phyloP scores from a whole-genome alignment of 1,284 basidiomycete species.

The Agroathelia rolfsii region DNA sequence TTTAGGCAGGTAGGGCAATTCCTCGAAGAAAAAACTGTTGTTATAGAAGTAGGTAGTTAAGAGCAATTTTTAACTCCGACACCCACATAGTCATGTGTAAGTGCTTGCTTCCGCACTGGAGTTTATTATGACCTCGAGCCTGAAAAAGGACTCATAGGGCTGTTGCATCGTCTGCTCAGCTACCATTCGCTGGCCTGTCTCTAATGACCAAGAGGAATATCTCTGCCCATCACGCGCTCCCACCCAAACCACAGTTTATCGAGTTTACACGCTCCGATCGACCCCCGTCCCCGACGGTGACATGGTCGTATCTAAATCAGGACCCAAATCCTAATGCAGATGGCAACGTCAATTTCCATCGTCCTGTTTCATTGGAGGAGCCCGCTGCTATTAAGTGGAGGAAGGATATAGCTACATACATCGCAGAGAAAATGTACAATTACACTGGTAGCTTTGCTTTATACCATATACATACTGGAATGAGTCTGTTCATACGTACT shows the following conservation, averaged over 20 bases:
- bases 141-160: background rate
- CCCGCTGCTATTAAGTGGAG: constrained; percentile 51
- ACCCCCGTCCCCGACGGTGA: constrained; percentile 39
- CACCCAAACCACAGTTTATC: constrained; percentile 41
- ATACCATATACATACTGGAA: background rate
- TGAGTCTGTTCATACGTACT: background rate
- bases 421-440: constrained; percentile 42
- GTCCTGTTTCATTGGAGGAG: constrained; percentile 39
- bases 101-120: background rate
- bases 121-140: background rate
- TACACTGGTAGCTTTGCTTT: constrained; percentile 32
- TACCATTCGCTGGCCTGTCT: background rate
- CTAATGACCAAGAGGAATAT: constrained; percentile 9
- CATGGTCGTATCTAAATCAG: too few species aligned
- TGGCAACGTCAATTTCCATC: constrained; percentile 63
- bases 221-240: constrained; percentile 27
- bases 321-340: constrained; percentile 39
- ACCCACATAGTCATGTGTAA: background rate
- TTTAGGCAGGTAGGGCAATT: constrained; percentile 1
- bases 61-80: background rate
- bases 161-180: background rate
- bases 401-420: constrained; percentile 37
- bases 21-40: too few species aligned
- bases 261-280: constrained; percentile 58
- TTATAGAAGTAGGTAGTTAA: too few species aligned